These are phyloP conservation scores for Trichoderma virens DNA, from an alignment of 495 filamentous ascomycete species.

Conservation along the genomic window DNA sequence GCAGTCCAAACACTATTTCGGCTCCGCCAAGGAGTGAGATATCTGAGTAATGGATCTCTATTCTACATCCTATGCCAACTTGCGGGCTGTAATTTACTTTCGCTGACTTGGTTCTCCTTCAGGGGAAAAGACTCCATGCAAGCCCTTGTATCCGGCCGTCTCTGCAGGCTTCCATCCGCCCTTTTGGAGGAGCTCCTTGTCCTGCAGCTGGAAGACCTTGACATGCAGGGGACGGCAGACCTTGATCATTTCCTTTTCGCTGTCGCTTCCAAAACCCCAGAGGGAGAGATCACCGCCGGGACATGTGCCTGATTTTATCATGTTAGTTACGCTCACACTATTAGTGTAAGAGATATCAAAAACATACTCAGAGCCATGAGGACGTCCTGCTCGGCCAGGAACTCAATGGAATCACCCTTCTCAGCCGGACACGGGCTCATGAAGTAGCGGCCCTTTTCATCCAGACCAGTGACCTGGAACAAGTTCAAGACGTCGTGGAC, in stretches of 20 bases:
- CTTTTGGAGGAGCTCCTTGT: slow-evolving; percentile 38
- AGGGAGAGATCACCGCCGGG: slow-evolving; percentile 61
- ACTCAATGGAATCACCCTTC: slow-evolving; percentile 61
- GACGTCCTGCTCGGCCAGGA: slow-evolving; percentile 68
- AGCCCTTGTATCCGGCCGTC: slow-evolving; percentile 51
- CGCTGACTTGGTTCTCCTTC: slow-evolving; percentile 2
- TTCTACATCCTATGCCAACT: not conserved
- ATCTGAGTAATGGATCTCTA: no score
- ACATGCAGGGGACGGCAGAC: slow-evolving; percentile 67
- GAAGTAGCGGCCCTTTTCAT: slow-evolving; percentile 65
- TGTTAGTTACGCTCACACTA: not conserved
- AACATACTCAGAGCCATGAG: slow-evolving; percentile 60
- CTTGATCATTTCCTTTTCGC: slow-evolving; percentile 57
- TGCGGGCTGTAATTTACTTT: not conserved
- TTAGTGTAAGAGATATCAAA: slow-evolving; percentile 35
- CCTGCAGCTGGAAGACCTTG: slow-evolving; percentile 56
- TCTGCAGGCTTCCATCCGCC: slow-evolving; percentile 54
- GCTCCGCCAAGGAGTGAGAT: no score
- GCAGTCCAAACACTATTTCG: no score
- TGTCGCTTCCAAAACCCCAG: slow-evolving; percentile 67
- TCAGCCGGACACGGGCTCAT: slow-evolving; percentile 66
- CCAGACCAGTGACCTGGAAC: slow-evolving; percentile 71
- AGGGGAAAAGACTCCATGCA: slow-evolving; percentile 51
- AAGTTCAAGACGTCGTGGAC: slow-evolving; percentile 78
- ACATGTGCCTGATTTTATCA: slow-evolving; percentile 28